Evolutionary conservation across 2,329 filamentous ascomycete genomes (phyloP).

Genomic region (Phaeosphaeria sp.): DNA sequence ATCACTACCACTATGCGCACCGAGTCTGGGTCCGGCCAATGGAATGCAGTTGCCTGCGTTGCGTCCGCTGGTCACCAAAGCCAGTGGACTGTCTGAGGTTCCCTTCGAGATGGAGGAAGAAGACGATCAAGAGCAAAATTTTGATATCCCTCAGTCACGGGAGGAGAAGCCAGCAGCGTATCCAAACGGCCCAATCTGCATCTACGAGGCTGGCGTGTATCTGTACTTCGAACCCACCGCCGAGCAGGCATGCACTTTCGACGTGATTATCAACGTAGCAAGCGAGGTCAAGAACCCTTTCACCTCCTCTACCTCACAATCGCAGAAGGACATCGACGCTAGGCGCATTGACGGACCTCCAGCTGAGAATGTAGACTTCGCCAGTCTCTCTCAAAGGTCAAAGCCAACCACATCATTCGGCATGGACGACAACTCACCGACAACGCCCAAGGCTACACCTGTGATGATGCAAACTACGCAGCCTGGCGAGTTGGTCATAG

Average conservation of each 20-base stretch:
- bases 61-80: conserved; percentile 39
- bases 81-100: conserved; percentile 59
- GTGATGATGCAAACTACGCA: conserved; percentile 40
- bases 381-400: conserved; percentile 33
- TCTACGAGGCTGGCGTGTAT: conserved; percentile 79
- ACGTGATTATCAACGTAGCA: conserved; percentile 85
- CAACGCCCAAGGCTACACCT: conserved; percentile 63
- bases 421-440: conserved; percentile 49
- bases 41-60: conserved; percentile 60
- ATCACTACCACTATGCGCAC: conserved; percentile 63
- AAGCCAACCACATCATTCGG: conserved; percentile 34
- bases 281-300: conserved; percentile 84
- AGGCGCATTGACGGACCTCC: conserved; percentile 44
- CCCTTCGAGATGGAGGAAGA: conserved; percentile 77
- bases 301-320: conserved; percentile 37
- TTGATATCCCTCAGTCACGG: conserved; percentile 64
- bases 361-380: conserved; percentile 46
- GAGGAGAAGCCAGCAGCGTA: conserved; percentile 81
- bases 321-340: conserved; percentile 45
- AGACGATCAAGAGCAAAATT: conserved; percentile 62
- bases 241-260: conserved; percentile 77
- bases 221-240: conserved; percentile 81
- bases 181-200: conserved; percentile 80
- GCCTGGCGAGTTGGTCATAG: conserved; percentile 32
- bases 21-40: conserved; percentile 56